These are phyloP conservation scores for Handroanthus guayacan DNA, from an alignment of 257 asterid genomes.

Conservation along the genomic window DNA sequence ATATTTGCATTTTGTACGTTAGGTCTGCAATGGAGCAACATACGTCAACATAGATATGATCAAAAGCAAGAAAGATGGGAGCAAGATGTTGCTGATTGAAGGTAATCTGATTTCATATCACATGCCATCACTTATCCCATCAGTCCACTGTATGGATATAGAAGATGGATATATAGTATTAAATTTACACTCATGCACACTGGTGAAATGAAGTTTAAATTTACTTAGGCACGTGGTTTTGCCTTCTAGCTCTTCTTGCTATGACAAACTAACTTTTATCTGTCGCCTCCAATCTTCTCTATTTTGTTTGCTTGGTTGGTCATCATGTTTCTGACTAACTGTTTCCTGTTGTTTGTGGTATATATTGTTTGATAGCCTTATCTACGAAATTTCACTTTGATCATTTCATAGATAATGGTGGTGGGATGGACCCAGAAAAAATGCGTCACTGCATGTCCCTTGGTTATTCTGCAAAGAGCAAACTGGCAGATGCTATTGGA, in stretches of 20 bases:
- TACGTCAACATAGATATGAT: constrained; percentile 79
- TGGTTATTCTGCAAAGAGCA: constrained; percentile 93
- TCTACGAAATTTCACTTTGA: constrained; percentile 15
- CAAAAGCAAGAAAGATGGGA: constrained; percentile 76
- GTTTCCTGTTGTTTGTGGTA: neutral
- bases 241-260: constrained; percentile 1
- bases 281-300: constrained; percentile 8
- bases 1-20: constrained; percentile 35
- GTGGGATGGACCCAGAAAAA: constrained; percentile 95
- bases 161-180: neutral
- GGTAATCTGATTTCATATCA: constrained; percentile 52
- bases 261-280: constrained; percentile 15
- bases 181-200: neutral
- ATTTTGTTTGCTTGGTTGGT: constrained; percentile 15
- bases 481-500: constrained; percentile 82
- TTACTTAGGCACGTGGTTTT: constrained; percentile 22
- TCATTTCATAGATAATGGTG: constrained; percentile 75
- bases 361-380: constrained; percentile 18
- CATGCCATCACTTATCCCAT: neutral
- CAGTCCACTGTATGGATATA: neutral
- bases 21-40: constrained; percentile 92
- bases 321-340: neutral
- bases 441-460: constrained; percentile 98
- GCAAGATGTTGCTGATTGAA: constrained; percentile 87
- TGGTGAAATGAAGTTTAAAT: constrained; percentile 25